Percentiles rank a stretch among this genome's conserved stretches.
Evolutionary conservation across 1,139 yeast species (phyloP).

Genomic region (Debaryomycetaceae sp.): DNA sequence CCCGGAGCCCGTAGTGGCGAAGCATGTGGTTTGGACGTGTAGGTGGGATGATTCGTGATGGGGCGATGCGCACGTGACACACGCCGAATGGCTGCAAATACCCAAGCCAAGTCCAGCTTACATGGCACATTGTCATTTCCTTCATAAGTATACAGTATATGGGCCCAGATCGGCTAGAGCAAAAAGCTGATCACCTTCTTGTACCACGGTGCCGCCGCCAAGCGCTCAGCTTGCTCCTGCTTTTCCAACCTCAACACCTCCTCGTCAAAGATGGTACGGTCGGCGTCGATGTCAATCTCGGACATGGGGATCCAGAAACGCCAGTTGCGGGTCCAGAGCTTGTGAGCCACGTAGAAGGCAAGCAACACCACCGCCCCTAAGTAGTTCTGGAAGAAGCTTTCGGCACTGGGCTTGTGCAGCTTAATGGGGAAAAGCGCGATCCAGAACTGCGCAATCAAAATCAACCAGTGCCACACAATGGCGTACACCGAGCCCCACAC

Average conservation of each 20-base stretch:
- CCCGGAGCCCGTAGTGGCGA: not conserved
- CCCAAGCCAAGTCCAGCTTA: no score
- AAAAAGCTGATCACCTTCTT: constrained; percentile 20
- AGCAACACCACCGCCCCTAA: constrained; percentile 33
- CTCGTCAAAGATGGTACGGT: constrained; percentile 34
- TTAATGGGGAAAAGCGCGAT: constrained; percentile 38
- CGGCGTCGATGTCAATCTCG: constrained; percentile 32
- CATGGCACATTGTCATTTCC: no score
- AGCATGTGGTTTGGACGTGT: not conserved
- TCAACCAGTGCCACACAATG: constrained; percentile 23
- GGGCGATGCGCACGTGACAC: no score
- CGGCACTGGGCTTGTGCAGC: constrained; percentile 22
- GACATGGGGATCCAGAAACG: constrained; percentile 22
- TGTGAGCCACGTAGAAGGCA: constrained; percentile 32
- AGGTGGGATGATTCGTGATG: no score
- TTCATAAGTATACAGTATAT: not conserved
- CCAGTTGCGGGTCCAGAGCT: constrained; percentile 32
- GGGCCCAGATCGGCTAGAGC: constrained; percentile 12
- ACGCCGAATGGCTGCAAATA: no score
- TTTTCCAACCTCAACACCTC: constrained; percentile 35
- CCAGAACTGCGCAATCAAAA: constrained; percentile 37
- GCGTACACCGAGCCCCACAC: constrained; percentile 31
- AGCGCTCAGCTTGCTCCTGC: constrained; percentile 28
- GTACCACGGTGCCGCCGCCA: constrained; percentile 20
- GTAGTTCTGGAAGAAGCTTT: constrained; percentile 34